Evolutionary conservation across 345 rosid genomes (phyloP).

Genomic region (Syzygium grande): DNA sequence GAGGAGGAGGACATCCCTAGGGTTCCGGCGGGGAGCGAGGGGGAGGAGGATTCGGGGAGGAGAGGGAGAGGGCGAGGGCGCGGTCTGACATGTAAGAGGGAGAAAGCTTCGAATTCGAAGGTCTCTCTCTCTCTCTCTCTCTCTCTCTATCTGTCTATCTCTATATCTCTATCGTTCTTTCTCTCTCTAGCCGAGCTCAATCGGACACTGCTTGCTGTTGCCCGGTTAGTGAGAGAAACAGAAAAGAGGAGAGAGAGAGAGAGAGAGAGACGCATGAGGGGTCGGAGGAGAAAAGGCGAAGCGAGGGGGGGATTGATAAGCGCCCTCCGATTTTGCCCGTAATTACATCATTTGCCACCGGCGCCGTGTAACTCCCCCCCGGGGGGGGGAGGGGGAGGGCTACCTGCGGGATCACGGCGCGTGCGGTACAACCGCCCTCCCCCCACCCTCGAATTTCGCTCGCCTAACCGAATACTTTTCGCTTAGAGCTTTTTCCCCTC

Average conservation of each 20-base stretch:
- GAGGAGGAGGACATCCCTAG: neutral
- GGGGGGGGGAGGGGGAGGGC: neutral
- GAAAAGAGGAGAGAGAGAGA: neutral
- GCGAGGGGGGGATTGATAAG: neutral
- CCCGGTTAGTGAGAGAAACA: neutral
- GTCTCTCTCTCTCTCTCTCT: neutral
- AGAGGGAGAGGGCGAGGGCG: neutral
- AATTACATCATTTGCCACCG: neutral
- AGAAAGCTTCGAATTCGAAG: neutral
- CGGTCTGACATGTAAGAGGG: slow-evolving; percentile 1
- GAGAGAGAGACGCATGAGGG: neutral
- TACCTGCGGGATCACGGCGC: neutral
- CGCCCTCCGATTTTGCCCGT: neutral
- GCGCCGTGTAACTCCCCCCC: neutral
- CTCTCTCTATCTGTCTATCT: neutral
- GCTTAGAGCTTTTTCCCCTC: neutral
- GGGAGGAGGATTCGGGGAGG: neutral
- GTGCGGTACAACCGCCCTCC: neutral
- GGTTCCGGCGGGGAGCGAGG: slow-evolving; percentile 7
- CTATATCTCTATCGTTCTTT: no score
- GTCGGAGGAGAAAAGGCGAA: neutral
- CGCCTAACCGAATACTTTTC: neutral
- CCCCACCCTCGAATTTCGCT: neutral
- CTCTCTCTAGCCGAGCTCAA: neutral
- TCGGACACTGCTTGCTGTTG: neutral